These are phyloP conservation scores for Arxiozyma slooffiae DNA, from an alignment of 1,139 yeast genomes.

Conservation along the genomic window DNA sequence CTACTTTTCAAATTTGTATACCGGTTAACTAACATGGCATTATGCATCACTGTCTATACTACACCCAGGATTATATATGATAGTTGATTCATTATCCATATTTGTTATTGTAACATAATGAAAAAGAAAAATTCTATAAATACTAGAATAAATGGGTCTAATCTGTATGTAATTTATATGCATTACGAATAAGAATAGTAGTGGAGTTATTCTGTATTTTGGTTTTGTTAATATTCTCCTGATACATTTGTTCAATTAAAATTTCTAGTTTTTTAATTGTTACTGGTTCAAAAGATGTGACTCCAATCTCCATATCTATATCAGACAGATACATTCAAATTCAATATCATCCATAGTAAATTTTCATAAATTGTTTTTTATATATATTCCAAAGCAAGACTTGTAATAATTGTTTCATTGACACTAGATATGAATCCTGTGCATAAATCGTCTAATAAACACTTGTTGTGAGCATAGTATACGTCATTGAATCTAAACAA, in stretches of 20 bases:
- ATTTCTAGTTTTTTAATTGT: conserved; percentile 9
- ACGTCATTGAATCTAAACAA: conserved; percentile 76
- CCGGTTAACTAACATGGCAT: background rate
- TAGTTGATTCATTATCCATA: background rate
- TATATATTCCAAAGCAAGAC: conserved; percentile 62
- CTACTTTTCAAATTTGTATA: background rate
- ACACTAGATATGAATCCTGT: conserved; percentile 60
- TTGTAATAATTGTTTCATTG: conserved; percentile 41
- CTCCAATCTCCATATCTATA: conserved; percentile 7
- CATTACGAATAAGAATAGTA: background rate
- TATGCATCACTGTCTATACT: background rate
- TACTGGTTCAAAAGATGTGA: conserved; percentile 5
- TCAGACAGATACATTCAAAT: conserved; percentile 9
- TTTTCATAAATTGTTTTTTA: conserved; percentile 28
- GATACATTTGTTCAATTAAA: conserved; percentile 5
- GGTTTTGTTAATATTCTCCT: background rate
- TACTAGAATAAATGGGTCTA: background rate
- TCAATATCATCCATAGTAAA: conserved; percentile 2
- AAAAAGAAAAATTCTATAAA: background rate
- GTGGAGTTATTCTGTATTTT: background rate
- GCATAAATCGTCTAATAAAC: conserved; percentile 71
- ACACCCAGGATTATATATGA: background rate
- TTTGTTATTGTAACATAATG: background rate
- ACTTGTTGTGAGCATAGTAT: conserved; percentile 77
- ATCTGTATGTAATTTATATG: too few relatives aligned